These are phyloP conservation scores for Leccinum obscurum DNA, from an alignment of 768 basidiomycete species.

Conservation along the genomic window DNA sequence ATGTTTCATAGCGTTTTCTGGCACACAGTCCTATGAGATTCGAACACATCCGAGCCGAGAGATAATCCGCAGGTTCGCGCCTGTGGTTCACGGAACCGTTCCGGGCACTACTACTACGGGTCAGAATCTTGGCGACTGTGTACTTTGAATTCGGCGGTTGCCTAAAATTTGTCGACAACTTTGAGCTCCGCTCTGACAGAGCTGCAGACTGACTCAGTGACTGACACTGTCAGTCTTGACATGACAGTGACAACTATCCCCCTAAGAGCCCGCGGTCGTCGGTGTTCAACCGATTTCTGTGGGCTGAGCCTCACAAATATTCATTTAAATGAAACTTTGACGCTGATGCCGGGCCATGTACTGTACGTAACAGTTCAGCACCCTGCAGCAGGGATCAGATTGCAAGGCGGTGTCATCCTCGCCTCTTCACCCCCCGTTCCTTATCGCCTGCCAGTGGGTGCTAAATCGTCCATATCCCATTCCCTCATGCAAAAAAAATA, in stretches of 20 bases:
- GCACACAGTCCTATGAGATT: not conserved
- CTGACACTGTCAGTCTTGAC: not conserved
- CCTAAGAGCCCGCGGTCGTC: not conserved
- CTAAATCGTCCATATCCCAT: not conserved
- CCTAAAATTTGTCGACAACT: not conserved
- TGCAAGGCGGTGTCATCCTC: not conserved
- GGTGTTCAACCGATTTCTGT: not conserved
- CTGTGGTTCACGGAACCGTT: not conserved
- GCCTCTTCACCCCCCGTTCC: not conserved
- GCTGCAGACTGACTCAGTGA: no score
- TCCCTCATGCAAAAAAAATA: not conserved
- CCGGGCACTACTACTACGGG: not conserved
- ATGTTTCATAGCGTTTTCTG: not conserved
- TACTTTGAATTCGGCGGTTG: not conserved
- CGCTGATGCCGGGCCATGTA: not conserved
- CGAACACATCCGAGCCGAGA: not conserved
- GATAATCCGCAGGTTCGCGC: not conserved
- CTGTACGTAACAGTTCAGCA: not conserved
- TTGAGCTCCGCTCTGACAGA: not conserved
- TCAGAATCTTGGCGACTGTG: not conserved
- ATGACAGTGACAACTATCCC: not conserved
- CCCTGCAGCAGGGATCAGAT: not conserved
- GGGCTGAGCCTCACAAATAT: not conserved
- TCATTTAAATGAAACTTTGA: not conserved
- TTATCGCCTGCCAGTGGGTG: not conserved